Base-by-base conservation (phyloP, 768 basidiomycete genomes). In the Baorangia bicolor region DNA sequence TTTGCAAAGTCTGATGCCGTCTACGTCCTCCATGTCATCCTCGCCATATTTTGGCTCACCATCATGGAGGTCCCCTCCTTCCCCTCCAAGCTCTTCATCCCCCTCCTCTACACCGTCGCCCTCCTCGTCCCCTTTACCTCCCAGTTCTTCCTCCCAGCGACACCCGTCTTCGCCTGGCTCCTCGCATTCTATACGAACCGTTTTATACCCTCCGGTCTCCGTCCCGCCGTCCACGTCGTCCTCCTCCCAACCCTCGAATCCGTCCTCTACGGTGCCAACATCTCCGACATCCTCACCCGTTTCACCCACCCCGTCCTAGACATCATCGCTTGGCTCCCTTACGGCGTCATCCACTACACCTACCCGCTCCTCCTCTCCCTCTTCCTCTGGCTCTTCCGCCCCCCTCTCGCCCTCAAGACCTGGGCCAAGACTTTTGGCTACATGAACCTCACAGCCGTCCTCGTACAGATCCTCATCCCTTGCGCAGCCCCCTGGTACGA, bases 401-500 rank as follows among this genome's bases (percentile, higher is more conserved):
- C 88, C 2, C 87, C 87, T 55, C 84, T 87, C 41, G 82, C 84
- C 0, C 82, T 98, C 10, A 88, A 88, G 65, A 83, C 89, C 49
- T 99, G 90, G 87, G 92, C 82, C 0, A 80, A 83, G 50, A 87
- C 87, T 0, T 95, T 99, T 66, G 97, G 97, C 0, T 97, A 91
- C 74, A 85, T 98, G 84, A 98, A 93, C 74, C 77, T 95, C 51
- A 74, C 81, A 12, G 96, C 94, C 2, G 97, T 98, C 33, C 72
- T 94, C 64, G 81, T 86, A 54, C 96, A 98, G 69, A 86, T 97
- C 66, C 66, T 92, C 34, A 80, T 98, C 54, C 97, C 96, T 0
- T 97, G 94, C 66, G 86, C 96, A 1, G 88, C 97, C 1, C 97
- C 97, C 6, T 90, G 97, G 97, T 99, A 98, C 73, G 96, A 98